Percentiles rank a stretch among this genome's conserved stretches.
Conservation (phyloP, 2,329 filamentous ascomycete species). For the Fusarium equiseti region DNA sequence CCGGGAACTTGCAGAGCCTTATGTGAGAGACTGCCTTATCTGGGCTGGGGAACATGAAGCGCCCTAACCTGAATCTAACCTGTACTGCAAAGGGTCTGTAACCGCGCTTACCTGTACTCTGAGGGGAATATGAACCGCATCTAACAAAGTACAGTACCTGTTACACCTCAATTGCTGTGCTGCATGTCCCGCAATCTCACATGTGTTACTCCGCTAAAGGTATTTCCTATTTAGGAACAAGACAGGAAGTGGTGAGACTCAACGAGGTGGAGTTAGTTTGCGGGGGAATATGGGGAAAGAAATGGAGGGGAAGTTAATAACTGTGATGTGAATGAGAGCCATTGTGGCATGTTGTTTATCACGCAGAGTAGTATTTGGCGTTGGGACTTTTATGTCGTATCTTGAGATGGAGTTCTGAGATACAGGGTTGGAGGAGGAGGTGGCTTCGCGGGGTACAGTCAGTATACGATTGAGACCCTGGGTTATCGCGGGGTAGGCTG, state of each 20-base stretch:
- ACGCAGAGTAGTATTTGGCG: conserved; percentile 5
- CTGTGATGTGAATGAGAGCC: background rate
- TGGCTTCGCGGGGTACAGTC: background rate
- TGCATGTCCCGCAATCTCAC: background rate
- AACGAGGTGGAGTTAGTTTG: conserved; percentile 27
- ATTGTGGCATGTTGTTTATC: conserved; percentile 30
- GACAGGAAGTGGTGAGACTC: conserved; percentile 32
- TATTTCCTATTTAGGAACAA: conserved; percentile 17
- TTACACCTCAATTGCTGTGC: background rate
- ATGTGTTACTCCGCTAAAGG: conserved; percentile 9
- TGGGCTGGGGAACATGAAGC: background rate
- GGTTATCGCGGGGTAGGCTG: background rate
- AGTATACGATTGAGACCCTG: background rate
- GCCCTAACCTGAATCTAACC: background rate
- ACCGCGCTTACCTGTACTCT: background rate
- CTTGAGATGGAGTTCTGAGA: background rate
- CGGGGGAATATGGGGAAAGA: conserved; percentile 35
- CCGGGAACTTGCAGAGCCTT: background rate
- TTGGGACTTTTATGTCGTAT: background rate
- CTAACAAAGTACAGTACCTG: background rate
- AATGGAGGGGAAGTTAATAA: background rate
- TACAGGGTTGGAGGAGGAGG: background rate
- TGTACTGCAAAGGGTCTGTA: background rate
- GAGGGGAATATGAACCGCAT: background rate
- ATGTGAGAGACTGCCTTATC: background rate